Evolutionary conservation across 345 rosid genomes (phyloP).

Genomic region (Heritiera fomes): DNA sequence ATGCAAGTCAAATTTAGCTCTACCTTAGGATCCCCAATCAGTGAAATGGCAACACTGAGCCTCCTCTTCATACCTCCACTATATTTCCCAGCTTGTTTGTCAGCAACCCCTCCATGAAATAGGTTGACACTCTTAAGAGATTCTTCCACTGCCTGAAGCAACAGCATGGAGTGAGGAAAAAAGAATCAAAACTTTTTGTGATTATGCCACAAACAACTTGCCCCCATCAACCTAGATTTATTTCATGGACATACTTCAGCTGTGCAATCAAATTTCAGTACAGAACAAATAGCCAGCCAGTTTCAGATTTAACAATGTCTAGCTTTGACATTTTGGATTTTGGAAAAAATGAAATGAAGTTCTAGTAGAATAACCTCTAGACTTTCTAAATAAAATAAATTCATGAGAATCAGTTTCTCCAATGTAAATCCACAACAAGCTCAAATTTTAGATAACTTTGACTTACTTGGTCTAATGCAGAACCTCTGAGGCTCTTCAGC

Average conservation of each 20-base stretch:
- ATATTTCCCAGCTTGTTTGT: slow-evolving; percentile 86
- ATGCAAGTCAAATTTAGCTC: slow-evolving; percentile 11
- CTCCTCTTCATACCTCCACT: slow-evolving; percentile 99
- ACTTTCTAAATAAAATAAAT: background rate
- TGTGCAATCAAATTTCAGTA: background rate
- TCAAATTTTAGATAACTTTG: background rate
- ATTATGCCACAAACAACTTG: background rate
- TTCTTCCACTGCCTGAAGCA: slow-evolving; percentile 84
- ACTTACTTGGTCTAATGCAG: slow-evolving; percentile 60
- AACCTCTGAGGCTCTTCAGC: slow-evolving; percentile 86
- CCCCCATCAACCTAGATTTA: background rate
- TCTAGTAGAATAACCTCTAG: background rate
- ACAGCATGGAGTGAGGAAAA: slow-evolving; percentile 18
- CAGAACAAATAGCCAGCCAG: background rate
- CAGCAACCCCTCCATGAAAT: slow-evolving; percentile 79
- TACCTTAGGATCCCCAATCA: slow-evolving; percentile 93
- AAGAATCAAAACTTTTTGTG: background rate
- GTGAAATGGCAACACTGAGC: slow-evolving; percentile 96
- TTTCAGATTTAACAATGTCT: background rate
- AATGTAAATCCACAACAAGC: background rate
- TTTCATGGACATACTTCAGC: too few relatives aligned
- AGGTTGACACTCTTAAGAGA: slow-evolving; percentile 79
- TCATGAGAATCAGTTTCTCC: background rate
- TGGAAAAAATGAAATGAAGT: background rate
- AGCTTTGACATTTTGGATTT: background rate